Evolutionary conservation across 1,284 basidiomycete species (phyloP), one percentile per base, ranked within the genome.

Genomic region (Schizopora paradoxa): DNA sequence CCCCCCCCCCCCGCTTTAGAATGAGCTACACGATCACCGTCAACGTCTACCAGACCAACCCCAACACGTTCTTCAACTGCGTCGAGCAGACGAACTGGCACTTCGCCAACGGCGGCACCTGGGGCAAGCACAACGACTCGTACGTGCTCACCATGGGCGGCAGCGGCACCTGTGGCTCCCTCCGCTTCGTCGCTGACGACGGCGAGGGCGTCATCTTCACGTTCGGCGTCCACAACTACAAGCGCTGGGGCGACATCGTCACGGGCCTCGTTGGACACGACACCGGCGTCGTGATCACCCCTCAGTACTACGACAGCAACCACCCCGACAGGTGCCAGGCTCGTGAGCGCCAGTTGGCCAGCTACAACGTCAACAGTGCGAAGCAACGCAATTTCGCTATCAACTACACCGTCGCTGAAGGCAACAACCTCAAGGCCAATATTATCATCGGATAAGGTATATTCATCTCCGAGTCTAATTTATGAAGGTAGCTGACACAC

Each of bases 171-270:
- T 70, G 63, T 16, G 67, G 69, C 6, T 54, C 58, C 6, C 37
- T 71, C 13, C 66, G 65, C 47, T 62, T 71, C 54, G 16, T 45
- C 22, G 48, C 54, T n/a, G 54, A 60, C 34, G 51, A 43, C 8
- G 57, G 58, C 48, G 66, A 67, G 29, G 49, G 38, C 14, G 63
- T 66, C 56, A 45, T 65, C 41, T 49, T 66, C 45, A 57, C 59
- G 6, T 16, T 70, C 16, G 70, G 70, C 1, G 60, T 71, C 18
- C 65, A 72, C 59, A 65, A 67, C 58, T 61, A 62, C 54, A 60
- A 59, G 49, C 56, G 61, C 16, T 70, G 70, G 68, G 54, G 61
- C 47, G 68, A 69, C 49, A 56, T 68, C 42, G 57, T 65, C 43
- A 58, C 61, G 6, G 54, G 61, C 47, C 57, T 66, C 34, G 27